Conservation (phyloP, 805 yeast species). For the Candida chilensis region DNA sequence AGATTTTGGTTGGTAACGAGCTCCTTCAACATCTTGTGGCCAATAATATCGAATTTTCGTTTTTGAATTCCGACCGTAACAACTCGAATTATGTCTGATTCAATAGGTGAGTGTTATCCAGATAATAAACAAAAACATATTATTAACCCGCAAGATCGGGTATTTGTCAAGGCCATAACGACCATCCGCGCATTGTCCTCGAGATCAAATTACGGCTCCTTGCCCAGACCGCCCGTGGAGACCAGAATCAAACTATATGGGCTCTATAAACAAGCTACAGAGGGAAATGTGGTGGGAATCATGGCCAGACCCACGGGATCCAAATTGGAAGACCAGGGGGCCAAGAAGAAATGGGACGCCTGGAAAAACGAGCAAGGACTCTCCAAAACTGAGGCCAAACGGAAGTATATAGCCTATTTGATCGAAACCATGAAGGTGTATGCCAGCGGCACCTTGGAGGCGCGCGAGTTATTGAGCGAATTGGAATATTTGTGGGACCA, state of each 20-base stretch:
- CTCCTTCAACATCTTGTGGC: too few species aligned
- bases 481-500: slow-evolving; percentile 72
- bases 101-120: slow-evolving; percentile 26
- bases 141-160: slow-evolving; percentile 45
- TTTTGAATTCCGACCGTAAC: too few species aligned
- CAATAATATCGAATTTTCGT: too few species aligned
- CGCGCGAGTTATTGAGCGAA: slow-evolving; percentile 56
- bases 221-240: slow-evolving; percentile 73
- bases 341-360: slow-evolving; percentile 74
- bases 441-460: slow-evolving; percentile 59
- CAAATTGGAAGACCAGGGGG: slow-evolving; percentile 54
- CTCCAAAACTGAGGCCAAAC: slow-evolving; percentile 62
- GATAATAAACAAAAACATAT: slow-evolving; percentile 4
- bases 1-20: too few species aligned
- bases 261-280: slow-evolving; percentile 82
- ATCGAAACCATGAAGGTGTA: slow-evolving; percentile 66
- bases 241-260: slow-evolving; percentile 67
- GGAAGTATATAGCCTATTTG: slow-evolving; percentile 55
- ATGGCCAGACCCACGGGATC: slow-evolving; percentile 59
- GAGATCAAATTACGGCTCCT: slow-evolving; percentile 47
- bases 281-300: slow-evolving; percentile 69
- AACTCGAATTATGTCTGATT: slow-evolving; percentile 38
- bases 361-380: slow-evolving; percentile 75
- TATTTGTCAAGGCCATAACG: slow-evolving; percentile 74
- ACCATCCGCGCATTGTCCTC: slow-evolving; percentile 69